Conservation (phyloP, 257 asterid species). For the Avicennia marina region DNA sequence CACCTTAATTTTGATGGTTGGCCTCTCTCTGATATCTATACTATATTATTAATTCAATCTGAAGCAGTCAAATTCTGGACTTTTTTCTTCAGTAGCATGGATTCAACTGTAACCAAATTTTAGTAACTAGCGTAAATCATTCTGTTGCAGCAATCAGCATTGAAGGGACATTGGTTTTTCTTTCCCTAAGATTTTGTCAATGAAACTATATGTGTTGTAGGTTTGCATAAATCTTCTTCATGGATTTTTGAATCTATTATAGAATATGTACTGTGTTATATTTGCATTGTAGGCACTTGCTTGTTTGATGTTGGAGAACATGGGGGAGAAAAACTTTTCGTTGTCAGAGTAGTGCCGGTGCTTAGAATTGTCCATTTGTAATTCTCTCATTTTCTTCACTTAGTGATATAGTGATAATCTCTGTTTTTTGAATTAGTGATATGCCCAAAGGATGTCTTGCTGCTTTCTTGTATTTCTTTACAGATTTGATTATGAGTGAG, state of each 20-base stretch:
- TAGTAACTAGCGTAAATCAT: not conserved
- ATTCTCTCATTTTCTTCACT: not conserved
- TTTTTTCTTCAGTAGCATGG: conserved; percentile 1
- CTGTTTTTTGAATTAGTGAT: not conserved
- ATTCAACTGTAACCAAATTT: not conserved
- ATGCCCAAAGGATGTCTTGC: not conserved
- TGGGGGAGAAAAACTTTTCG: too few relatives aligned
- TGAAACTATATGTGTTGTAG: not conserved
- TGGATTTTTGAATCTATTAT: too few relatives aligned
- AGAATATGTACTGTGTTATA: too few relatives aligned
- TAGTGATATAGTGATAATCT: not conserved
- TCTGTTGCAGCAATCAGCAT: not conserved
- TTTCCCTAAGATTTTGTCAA: not conserved
- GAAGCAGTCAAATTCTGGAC: conserved; percentile 2
- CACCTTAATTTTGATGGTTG: not conserved
- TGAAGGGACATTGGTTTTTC: not conserved
- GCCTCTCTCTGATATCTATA: not conserved
- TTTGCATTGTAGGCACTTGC: too few relatives aligned
- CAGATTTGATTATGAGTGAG: not conserved
- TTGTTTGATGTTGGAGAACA: too few relatives aligned
- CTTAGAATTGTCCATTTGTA: not conserved
- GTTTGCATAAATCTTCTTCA: too few relatives aligned
- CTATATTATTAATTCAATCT: not conserved
- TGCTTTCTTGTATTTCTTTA: not conserved
- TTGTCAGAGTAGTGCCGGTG: too few relatives aligned